A percentile compares a stretch with the other conserved stretches of the same genome.
phyloP scores from a whole-genome alignment of 768 basidiomycete species.

The Lanmaoa pseudosensibilis region DNA sequence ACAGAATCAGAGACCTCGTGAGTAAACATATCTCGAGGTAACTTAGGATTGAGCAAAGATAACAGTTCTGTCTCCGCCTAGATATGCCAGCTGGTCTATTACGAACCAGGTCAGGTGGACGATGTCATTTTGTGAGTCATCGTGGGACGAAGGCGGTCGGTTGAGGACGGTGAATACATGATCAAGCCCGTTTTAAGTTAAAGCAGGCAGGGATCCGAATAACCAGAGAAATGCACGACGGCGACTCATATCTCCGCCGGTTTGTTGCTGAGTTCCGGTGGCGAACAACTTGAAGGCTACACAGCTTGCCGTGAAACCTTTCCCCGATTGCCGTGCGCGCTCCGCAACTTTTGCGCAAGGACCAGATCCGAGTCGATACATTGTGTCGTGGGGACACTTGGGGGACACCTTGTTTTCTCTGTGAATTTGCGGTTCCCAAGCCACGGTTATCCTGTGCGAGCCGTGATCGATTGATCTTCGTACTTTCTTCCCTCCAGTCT shows the following conservation, averaged over 20 bases:
- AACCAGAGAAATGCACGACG: neutral
- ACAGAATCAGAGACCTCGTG: neutral
- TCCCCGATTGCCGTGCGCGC: neutral
- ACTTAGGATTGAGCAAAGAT: constrained; percentile 2
- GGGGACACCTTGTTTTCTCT: neutral
- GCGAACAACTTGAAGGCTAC: neutral
- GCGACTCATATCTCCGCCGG: neutral
- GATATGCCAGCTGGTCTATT: neutral
- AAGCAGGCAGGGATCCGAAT: too few relatives aligned
- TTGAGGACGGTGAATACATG: neutral
- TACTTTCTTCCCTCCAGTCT: neutral
- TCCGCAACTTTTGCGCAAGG: too few relatives aligned
- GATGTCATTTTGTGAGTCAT: neutral
- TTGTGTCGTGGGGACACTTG: neutral
- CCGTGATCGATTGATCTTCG: too few relatives aligned
- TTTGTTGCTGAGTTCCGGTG: too few relatives aligned
- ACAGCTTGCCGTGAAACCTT: neutral
- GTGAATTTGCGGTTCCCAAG: neutral
- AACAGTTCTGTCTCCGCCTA: neutral
- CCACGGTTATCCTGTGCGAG: neutral
- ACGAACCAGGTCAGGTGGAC: too few relatives aligned
- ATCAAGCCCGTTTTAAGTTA: neutral
- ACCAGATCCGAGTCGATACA: too few relatives aligned
- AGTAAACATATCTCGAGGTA: constrained; percentile 16
- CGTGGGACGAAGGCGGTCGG: neutral